Conservation (phyloP, 352 stramenopile genomes). For the Pythium folliculosum region DNA sequence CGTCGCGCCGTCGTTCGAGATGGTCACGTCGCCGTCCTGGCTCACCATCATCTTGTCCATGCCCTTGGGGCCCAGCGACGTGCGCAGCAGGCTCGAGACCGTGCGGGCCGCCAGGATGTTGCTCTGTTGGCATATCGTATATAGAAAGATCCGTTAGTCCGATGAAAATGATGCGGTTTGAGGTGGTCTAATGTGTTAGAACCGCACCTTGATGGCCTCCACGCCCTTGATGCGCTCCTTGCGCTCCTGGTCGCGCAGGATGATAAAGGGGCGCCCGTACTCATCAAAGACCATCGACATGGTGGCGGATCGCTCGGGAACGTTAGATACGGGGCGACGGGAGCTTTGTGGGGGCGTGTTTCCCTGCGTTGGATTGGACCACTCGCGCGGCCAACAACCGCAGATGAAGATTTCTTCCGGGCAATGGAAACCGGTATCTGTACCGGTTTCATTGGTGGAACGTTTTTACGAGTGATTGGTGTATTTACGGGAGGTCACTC, state of each 20-base stretch:
- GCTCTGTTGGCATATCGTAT: conserved; percentile 62
- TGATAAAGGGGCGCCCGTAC: conserved; percentile 99
- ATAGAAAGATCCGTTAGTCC: conserved; percentile 6
- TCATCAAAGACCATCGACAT: conserved; percentile 98
- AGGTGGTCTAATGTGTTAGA: background rate
- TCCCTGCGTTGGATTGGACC: conserved; percentile 1
- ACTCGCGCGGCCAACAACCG: conserved; percentile 27
- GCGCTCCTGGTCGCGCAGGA: conserved; percentile 98
- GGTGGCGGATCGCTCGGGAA: conserved; percentile 26
- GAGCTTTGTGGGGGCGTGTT: background rate
- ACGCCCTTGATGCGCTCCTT: conserved; percentile 98
- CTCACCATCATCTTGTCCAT: conserved; percentile 99
- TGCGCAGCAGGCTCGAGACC: conserved; percentile 97
- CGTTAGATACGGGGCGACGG: background rate
- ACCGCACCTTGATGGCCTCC: conserved; percentile 95
- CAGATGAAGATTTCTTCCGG: conserved; percentile 35
- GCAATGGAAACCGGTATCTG: conserved; percentile 23
- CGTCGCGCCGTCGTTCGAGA: conserved; percentile 99
- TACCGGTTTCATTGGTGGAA: conserved; percentile 14
- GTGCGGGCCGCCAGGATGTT: conserved; percentile 98
- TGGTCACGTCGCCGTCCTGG: conserved; percentile 98
- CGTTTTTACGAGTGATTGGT: too few relatives aligned
- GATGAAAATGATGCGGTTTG: too few relatives aligned
- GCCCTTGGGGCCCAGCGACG: conserved; percentile 97
- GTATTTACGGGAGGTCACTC: background rate